Conservation (phyloP, 805 yeast genomes). For the Cyberlindnera euphorbiiphila region DNA sequence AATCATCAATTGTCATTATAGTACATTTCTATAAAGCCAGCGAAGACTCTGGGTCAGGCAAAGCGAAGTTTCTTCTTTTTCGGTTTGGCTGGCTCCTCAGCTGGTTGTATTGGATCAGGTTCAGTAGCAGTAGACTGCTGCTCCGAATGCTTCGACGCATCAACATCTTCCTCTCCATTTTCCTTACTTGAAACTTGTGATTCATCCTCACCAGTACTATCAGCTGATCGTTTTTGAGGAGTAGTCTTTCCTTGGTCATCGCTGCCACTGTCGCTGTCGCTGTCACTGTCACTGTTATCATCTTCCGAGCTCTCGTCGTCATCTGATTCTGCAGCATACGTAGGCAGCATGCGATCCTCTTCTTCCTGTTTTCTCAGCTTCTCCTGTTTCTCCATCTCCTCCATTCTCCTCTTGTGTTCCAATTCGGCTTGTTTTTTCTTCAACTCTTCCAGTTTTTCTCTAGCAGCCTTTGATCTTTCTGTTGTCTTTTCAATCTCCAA, state of each 20-base stretch:
- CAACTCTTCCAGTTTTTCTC: conserved; percentile 16
- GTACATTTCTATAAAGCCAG: too few species aligned
- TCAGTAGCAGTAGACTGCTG: too few species aligned
- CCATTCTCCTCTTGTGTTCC: conserved; percentile 13
- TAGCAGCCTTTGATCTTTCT: conserved; percentile 11
- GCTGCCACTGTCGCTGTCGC: conserved; percentile 4
- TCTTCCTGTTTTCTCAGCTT: conserved; percentile 13
- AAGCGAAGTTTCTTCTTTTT: conserved; percentile 13
- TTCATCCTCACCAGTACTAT: conserved; percentile 1
- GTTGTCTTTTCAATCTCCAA: conserved; percentile 12
- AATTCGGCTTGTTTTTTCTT: conserved; percentile 14
- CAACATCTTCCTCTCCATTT: too few species aligned
- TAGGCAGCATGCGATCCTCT: conserved; percentile 21
- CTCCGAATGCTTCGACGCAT: too few species aligned
- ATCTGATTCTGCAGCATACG: conserved; percentile 19
- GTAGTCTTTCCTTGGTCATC: neutral
- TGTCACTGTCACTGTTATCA: conserved; percentile 10
- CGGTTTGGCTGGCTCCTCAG: neutral
- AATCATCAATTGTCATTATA: too few species aligned
- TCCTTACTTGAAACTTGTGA: neutral
- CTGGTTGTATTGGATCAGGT: neutral
- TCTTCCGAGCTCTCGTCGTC: conserved; percentile 10
- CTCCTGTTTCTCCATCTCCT: conserved; percentile 11
- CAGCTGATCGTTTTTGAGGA: conserved; percentile 3
- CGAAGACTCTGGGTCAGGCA: conserved; percentile 4